Evolutionary conservation across 2,329 filamentous ascomycete genomes (phyloP), one percentile per base, ranked within the genome.

Genomic region (Nemania sp.): DNA sequence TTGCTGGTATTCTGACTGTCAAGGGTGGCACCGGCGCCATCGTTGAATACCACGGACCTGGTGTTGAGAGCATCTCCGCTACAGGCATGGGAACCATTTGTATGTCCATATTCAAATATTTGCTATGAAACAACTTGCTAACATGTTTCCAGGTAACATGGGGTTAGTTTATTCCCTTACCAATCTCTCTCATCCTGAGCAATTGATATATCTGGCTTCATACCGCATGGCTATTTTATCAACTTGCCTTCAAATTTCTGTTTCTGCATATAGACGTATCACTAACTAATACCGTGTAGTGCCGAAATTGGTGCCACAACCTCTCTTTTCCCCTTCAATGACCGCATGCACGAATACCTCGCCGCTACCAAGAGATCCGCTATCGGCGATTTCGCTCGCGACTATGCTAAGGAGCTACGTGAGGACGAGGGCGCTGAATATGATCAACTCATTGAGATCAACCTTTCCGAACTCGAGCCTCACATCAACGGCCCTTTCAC

Each of bases 401-500:
- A 79, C 31, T 97, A 97, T 73, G 88, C 90, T 65, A 80, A 90
- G 67, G 91, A 96, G 68, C 89, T 99, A 61, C 84, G 83, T 56
- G 87, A 90, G 71, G 94, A 99, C 65, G 81, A 95, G 76, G 91
- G 91, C 64, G 90, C 90, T 64, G 86, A 97, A 76, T 99, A 97
- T 75, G 94, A 99, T 75, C 83, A 97, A 77, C 76, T 97, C 64
- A 91, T 97, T 68, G 93, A 97, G 78, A 90, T 99, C 77, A 93
- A 99, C 81, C 84, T 99, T 50, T 88, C 84, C 54, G 89, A 93
- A 76, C 88, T 99, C 43, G 94, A 99, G 81, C 94, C 94, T 64
- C 91, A 97, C 74, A 91, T 99, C 80, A 99, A 99, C 80, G 94
- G 94, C 63, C 94, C 94, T 62, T 97, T 97, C 84, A 99, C 94